Evolutionary conservation across 164 flowering plant species (phyloP).

Genomic region (Houttuynia cordata): DNA sequence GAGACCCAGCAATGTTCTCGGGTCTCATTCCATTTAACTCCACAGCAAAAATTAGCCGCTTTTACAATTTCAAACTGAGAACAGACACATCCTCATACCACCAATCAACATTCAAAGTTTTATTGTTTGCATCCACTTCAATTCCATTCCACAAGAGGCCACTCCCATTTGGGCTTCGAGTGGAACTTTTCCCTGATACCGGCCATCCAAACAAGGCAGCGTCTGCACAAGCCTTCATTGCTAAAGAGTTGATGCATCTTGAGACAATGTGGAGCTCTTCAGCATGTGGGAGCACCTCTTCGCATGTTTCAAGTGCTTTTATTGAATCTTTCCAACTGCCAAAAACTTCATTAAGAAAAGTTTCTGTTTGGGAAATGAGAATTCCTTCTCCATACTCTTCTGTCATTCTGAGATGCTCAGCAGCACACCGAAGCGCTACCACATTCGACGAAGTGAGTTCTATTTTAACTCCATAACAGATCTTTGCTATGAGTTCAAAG

Average conservation of each 20-base stretch:
- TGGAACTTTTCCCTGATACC: constrained; percentile 11
- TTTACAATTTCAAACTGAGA: constrained; percentile 39
- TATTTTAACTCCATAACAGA: constrained; percentile 61
- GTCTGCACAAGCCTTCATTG: constrained; percentile 61
- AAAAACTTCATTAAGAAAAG: constrained; percentile 44
- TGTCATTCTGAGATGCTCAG: constrained; percentile 57
- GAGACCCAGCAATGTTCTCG: constrained; percentile 41
- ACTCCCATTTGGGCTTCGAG: constrained; percentile 18
- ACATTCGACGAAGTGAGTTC: constrained; percentile 54
- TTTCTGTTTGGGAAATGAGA: constrained; percentile 44
- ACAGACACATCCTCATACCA: constrained; percentile 62
- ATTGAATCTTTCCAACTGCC: constrained; percentile 52
- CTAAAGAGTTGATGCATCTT: constrained; percentile 63
- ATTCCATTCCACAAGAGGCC: constrained; percentile 56
- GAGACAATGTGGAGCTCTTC: constrained; percentile 60
- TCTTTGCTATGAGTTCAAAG: constrained; percentile 54
- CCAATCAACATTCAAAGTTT: constrained; percentile 40
- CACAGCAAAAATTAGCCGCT: constrained; percentile 40
- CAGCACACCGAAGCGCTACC: constrained; percentile 57
- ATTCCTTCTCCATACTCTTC: constrained; percentile 61
- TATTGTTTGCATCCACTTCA: constrained; percentile 17
- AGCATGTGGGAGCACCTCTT: constrained; percentile 50
- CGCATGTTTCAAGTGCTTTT: constrained; percentile 55
- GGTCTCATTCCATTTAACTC: constrained; percentile 42
- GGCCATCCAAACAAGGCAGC: constrained; percentile 47